Percentiles rank a stretch among this genome's conserved stretches.
Conservation (phyloP, 148 eudicot genomes). For the Silene latifolia region DNA sequence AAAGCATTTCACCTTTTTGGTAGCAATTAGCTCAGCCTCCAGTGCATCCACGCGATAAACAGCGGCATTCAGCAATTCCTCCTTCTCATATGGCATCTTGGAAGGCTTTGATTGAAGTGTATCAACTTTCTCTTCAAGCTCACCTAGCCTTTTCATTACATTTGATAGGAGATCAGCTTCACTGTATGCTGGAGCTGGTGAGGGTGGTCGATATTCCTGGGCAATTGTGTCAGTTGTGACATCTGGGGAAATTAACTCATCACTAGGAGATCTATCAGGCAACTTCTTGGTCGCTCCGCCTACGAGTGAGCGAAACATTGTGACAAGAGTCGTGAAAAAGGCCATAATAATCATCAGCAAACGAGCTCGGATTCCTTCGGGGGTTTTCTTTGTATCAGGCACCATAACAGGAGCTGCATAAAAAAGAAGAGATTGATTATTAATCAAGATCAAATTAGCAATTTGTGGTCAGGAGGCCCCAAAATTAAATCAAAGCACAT, state of each 20-base stretch:
- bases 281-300: conserved; percentile 48
- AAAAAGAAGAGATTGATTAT: not conserved
- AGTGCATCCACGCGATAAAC: conserved; percentile 65
- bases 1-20: conserved; percentile 73
- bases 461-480: no score
- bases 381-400: conserved; percentile 38
- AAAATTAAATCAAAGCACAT: no score
- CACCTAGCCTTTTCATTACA: conserved; percentile 51
- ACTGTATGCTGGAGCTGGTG: conserved; percentile 50
- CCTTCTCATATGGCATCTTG: conserved; percentile 68
- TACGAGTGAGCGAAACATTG: conserved; percentile 43
- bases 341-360: conserved; percentile 49
- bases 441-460: no score
- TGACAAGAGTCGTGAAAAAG: conserved; percentile 52
- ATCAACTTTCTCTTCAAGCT: conserved; percentile 62
- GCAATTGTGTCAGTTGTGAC: conserved; percentile 33
- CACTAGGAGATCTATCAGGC: conserved; percentile 32
- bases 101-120: conserved; percentile 64
- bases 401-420: conserved; percentile 45
- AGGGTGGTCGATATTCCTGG: conserved; percentile 60
- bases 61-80: conserved; percentile 67
- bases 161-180: conserved; percentile 56
- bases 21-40: conserved; percentile 77
- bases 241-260: conserved; percentile 30
- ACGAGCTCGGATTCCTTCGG: conserved; percentile 48